Conservation (phyloP, 2,329 filamentous ascomycete species). For the Coniochaeta sp. region DNA sequence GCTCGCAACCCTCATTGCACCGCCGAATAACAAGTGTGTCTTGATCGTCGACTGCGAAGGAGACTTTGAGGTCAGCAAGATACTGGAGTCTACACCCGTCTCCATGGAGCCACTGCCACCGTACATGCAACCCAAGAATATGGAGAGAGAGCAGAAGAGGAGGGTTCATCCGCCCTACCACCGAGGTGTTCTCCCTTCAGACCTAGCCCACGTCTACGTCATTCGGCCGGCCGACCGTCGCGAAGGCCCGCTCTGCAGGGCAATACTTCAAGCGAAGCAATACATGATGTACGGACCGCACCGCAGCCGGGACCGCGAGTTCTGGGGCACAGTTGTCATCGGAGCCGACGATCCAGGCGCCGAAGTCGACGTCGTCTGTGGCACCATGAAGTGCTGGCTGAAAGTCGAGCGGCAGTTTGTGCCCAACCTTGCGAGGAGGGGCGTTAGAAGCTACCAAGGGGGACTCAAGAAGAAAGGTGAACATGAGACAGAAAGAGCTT, state of each 20-base stretch:
- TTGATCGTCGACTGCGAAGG: conserved; percentile 47
- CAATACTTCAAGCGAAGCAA: conserved; percentile 31
- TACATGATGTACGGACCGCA: conserved; percentile 44
- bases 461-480: conserved; percentile 7
- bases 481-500: neutral
- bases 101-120: neutral
- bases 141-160: neutral
- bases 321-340: conserved; percentile 52
- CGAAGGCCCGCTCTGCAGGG: conserved; percentile 14
- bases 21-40: conserved; percentile 39
- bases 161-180: conserved; percentile 8
- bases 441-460: neutral
- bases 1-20: conserved; percentile 40
- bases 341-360: conserved; percentile 22
- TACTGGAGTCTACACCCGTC: conserved; percentile 21
- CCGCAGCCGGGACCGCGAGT: conserved; percentile 36
- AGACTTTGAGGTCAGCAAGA: conserved; percentile 44
- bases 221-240: conserved; percentile 22
- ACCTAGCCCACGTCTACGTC: conserved; percentile 44
- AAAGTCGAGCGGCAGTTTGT: conserved; percentile 37
- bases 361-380: conserved; percentile 24
- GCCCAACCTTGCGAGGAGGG: neutral
- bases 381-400: conserved; percentile 42
- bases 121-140: neutral
- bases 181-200: conserved; percentile 13